These are phyloP conservation scores for Tetrastigma voinierianum DNA, from an alignment of 164 flowering plant genomes.

Conservation along the genomic window DNA sequence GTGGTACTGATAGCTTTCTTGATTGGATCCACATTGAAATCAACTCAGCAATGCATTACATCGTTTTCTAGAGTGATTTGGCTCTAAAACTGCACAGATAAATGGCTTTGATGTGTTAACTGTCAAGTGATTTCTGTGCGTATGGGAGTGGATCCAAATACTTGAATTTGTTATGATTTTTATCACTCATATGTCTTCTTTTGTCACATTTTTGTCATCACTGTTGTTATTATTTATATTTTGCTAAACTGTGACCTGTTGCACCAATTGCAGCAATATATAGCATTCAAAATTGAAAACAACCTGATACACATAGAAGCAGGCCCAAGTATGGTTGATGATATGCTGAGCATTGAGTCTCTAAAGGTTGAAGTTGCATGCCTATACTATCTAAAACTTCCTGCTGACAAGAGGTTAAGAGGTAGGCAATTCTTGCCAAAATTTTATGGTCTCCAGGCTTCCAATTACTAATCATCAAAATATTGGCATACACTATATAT, in stretches of 20 bases:
- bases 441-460: neutral
- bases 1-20: neutral
- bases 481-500: no score
- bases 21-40: no score
- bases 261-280: slow-evolving; percentile 35
- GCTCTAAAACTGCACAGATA: neutral
- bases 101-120: neutral
- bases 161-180: neutral
- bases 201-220: neutral
- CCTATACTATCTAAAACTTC: slow-evolving; percentile 66
- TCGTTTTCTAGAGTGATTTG: neutral
- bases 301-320: slow-evolving; percentile 41
- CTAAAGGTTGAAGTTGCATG: slow-evolving; percentile 83
- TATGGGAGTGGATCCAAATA: neutral
- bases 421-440: slow-evolving; percentile 41
- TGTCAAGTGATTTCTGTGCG: neutral
- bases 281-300: slow-evolving; percentile 60
- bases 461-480: no score
- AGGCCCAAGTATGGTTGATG: slow-evolving; percentile 31
- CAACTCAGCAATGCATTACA: neutral
- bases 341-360: slow-evolving; percentile 40
- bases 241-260: slow-evolving; percentile 12
- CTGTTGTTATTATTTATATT: slow-evolving; percentile 8
- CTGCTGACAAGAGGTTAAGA: slow-evolving; percentile 60
- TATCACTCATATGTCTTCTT: neutral